A percentile compares a stretch with the other conserved stretches of the same genome.
phyloP scores from a whole-genome alignment of 2,329 filamentous ascomycete species.

The Clonostachys rosea region DNA sequence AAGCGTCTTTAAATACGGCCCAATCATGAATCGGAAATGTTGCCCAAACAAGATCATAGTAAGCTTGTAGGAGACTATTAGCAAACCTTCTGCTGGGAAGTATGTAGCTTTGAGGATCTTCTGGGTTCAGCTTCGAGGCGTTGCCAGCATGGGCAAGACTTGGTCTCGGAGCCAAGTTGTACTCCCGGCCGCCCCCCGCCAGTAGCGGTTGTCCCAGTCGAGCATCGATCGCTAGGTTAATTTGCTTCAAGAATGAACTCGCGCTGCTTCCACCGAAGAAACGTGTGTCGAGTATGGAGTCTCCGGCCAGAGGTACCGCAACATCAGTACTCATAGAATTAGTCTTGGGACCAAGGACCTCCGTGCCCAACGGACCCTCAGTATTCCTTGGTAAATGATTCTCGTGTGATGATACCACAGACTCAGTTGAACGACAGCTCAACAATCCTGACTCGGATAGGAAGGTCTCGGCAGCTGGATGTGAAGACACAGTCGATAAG shows the following conservation, averaged over 20 bases:
- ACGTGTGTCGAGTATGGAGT: neutral
- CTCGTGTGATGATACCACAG: no score
- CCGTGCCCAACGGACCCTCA: no score
- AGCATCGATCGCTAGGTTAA: constrained; percentile 2
- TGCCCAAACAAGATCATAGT: constrained; percentile 1
- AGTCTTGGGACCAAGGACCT: no score
- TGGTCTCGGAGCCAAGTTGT: no score
- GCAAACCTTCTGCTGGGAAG: constrained; percentile 1
- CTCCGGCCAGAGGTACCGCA: neutral
- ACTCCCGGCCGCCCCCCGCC: neutral
- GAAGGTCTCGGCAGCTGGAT: no score
- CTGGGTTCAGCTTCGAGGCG: neutral
- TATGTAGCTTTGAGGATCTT: neutral
- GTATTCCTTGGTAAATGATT: no score
- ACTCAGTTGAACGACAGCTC: no score
- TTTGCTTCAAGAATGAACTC: constrained; percentile 2
- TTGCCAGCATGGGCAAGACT: no score
- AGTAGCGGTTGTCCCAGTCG: neutral
- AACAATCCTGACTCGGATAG: no score
- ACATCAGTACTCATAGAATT: neutral
- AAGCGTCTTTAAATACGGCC: neutral
- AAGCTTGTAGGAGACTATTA: neutral
- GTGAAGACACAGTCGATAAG: no score
- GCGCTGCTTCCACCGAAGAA: constrained; percentile 4
- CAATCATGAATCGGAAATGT: constrained; percentile 2